Evolutionary conservation across 2,329 filamentous ascomycete species (phyloP), one percentile per base, ranked within the genome.

Genomic region (Xylaria polymorpha): DNA sequence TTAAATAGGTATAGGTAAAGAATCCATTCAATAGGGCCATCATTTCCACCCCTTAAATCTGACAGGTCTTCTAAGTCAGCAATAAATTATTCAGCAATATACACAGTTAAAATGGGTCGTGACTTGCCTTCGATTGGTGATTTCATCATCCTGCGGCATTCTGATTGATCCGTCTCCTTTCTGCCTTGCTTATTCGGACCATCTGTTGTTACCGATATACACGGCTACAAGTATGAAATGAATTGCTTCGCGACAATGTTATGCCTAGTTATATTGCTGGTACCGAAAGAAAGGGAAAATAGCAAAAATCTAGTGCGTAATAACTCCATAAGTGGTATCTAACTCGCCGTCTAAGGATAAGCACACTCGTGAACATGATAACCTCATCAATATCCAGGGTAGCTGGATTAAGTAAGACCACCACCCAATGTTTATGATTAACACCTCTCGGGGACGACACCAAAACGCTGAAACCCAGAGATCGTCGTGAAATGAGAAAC

Each of bases 311-410:
- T 66, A 63, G 64, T 57, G 44, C 63, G 46, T 55, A 66, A 75
- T 55, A 66, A 75, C 72, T 76, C 74, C 71, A 58, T 64, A 70
- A 72, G 62, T 78, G 77, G 77, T 78, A 78, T 78, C 77, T 78
- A 77, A 71, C 57, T 64, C 71, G 74, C 75, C 73, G 60, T 77
- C 74, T 77, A 77, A 71, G 59, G 37, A 41, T 56, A 29, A 53
- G 22, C 37, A 51, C 43, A 48, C 41, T 51, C 53, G 50, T 65
- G 25, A 66, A 61, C 14, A 62, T 64, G 53, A 62, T 51, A 68
- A 53, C 29, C 35, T 61, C 43, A 18, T 59, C 68, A 20, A 58
- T 64, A 50, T 57, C 61, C 56, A 51, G 29, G 20, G n/a, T 43
- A 51, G 43, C 37, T 48, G 32, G 44, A 35, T 32, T 41, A 60